phyloP scores from a whole-genome alignment of 1,284 basidiomycete genomes.

The Moniliella sp. region DNA sequence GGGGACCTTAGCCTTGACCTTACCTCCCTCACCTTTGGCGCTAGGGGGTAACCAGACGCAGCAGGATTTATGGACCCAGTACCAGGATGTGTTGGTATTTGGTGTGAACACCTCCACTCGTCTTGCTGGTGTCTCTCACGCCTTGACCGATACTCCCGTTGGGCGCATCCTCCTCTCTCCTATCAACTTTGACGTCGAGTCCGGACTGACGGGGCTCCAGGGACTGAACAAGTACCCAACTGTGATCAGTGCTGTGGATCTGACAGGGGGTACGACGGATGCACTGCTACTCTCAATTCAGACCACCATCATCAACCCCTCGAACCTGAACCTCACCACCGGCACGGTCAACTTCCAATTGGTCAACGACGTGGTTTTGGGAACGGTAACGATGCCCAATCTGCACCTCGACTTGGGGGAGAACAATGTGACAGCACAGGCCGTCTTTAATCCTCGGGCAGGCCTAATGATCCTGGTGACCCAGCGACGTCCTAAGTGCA shows the following conservation, averaged over 20 bases:
- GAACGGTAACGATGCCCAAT: slow-evolving; percentile 14
- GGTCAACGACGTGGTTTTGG: slow-evolving; percentile 36
- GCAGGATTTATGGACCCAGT: slow-evolving; percentile 24
- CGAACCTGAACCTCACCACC: slow-evolving; percentile 43
- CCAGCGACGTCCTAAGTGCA: too few relatives aligned
- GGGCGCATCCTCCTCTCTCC: slow-evolving; percentile 49
- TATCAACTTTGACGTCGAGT: slow-evolving; percentile 54
- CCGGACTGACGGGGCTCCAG: slow-evolving; percentile 45
- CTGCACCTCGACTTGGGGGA: slow-evolving; percentile 17
- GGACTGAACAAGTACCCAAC: slow-evolving; percentile 44
- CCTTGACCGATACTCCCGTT: slow-evolving; percentile 48
- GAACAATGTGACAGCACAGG: slow-evolving; percentile 22
- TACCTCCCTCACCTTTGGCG: slow-evolving; percentile 42
- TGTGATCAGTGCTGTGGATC: slow-evolving; percentile 47
- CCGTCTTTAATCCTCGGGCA: slow-evolving; percentile 40
- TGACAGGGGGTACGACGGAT: slow-evolving; percentile 47
- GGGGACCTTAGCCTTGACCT: slow-evolving; percentile 48
- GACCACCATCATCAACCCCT: slow-evolving; percentile 47
- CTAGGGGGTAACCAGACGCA: slow-evolving; percentile 22
- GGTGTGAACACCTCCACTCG: slow-evolving; percentile 43
- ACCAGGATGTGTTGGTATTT: slow-evolving; percentile 32
- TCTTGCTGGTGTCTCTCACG: slow-evolving; percentile 46
- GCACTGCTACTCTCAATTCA: slow-evolving; percentile 46
- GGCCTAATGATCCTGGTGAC: too few relatives aligned
- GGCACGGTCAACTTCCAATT: slow-evolving; percentile 40